Evolutionary conservation across 2,329 filamentous ascomycete genomes (phyloP).

Genomic region (Neonectria sp.): DNA sequence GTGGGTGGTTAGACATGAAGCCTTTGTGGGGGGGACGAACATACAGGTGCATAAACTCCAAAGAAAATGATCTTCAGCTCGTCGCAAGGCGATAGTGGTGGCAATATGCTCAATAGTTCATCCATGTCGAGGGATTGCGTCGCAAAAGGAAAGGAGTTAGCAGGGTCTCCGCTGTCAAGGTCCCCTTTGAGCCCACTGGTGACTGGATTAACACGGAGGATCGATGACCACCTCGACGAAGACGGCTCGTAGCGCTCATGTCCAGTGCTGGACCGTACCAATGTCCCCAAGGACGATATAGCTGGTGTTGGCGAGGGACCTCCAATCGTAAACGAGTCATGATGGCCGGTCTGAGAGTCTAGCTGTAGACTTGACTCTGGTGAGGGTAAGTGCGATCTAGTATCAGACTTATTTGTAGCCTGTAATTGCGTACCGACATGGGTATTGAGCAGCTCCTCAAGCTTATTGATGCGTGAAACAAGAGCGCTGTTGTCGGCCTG

Average conservation of each 20-base stretch:
- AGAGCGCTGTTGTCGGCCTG: conserved; percentile 15
- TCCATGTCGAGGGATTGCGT: neutral
- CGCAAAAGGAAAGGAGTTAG: neutral
- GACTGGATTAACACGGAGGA: conserved; percentile 8
- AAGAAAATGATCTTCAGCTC: conserved; percentile 13
- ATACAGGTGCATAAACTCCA: conserved; percentile 9
- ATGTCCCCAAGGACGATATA: neutral
- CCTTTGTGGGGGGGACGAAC: neutral
- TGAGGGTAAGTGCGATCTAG: conserved; percentile 3
- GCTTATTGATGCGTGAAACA: conserved; percentile 11
- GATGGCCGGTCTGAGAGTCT: neutral
- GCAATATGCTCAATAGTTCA: conserved; percentile 1
- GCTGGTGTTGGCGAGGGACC: neutral
- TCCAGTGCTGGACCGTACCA: conserved; percentile 27
- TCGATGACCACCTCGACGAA: conserved; percentile 28
- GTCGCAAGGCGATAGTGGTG: conserved; percentile 8
- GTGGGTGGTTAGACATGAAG: neutral
- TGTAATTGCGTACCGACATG: neutral
- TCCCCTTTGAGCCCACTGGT: neutral
- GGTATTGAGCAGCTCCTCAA: neutral
- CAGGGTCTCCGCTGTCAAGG: neutral
- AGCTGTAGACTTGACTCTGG: conserved; percentile 10
- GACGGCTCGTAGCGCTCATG: conserved; percentile 30
- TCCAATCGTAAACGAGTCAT: neutral
- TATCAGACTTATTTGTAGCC: neutral